Evolutionary conservation across 2,329 filamentous ascomycete genomes (phyloP).

Genomic region (Venturia oleaginea): DNA sequence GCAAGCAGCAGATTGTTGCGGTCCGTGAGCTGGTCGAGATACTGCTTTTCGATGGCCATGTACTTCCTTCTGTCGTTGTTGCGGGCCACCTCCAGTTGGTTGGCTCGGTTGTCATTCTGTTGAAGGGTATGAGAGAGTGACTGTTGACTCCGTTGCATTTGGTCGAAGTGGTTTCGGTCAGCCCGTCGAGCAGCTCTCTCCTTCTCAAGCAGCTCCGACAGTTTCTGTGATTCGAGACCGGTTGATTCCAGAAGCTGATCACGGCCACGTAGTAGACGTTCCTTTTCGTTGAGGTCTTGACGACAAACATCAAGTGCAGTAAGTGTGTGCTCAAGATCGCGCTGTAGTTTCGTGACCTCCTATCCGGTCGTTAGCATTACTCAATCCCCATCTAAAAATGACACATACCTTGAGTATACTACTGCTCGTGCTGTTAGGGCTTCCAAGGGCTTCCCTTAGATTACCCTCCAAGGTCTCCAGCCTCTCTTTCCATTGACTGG

Average conservation of each 20-base stretch:
- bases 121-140: slow-evolving; percentile 79
- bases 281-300: slow-evolving; percentile 76
- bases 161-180: slow-evolving; percentile 81
- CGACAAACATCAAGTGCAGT: slow-evolving; percentile 74
- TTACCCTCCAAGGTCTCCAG: slow-evolving; percentile 84
- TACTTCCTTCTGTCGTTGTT: slow-evolving; percentile 71
- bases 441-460: slow-evolving; percentile 76
- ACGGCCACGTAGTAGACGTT: slow-evolving; percentile 79
- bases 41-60: slow-evolving; percentile 64
- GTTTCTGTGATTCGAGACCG: slow-evolving; percentile 73
- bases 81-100: slow-evolving; percentile 75
- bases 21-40: slow-evolving; percentile 80
- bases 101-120: slow-evolving; percentile 73
- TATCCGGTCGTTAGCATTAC: slow-evolving; percentile 24
- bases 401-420: slow-evolving; percentile 64
- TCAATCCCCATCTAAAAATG: not conserved
- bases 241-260: slow-evolving; percentile 83
- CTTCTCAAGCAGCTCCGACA: slow-evolving; percentile 83
- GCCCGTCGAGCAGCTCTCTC: slow-evolving; percentile 77
- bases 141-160: slow-evolving; percentile 76
- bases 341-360: slow-evolving; percentile 80
- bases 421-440: slow-evolving; percentile 76
- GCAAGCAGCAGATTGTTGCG: slow-evolving; percentile 78
- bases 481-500: slow-evolving; percentile 82
- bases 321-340: slow-evolving; percentile 75